Percentiles rank a stretch among this genome's conserved stretches.
These are phyloP conservation scores for Populus hybrid DNA, from an alignment of 441 rosid genomes.

Conservation along the genomic window DNA sequence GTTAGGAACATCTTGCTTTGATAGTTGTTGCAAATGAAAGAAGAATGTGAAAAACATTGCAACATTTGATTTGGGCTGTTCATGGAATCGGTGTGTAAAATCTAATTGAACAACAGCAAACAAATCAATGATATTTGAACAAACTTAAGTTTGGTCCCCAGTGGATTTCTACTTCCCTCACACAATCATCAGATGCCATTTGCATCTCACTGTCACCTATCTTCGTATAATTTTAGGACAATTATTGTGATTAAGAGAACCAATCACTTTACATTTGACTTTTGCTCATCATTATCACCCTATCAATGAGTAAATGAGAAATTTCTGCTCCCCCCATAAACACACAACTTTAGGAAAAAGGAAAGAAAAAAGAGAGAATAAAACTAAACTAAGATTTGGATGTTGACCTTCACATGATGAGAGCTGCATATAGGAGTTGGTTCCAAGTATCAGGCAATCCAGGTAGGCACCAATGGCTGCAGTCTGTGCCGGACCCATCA, in stretches of 20 bases:
- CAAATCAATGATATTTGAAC: slow-evolving; percentile 2
- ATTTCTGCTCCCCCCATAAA: slow-evolving; percentile 7
- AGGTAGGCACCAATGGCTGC: slow-evolving; percentile 96
- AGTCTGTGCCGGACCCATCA: slow-evolving; percentile 49
- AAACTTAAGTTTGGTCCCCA: slow-evolving; percentile 7
- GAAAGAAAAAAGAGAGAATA: background rate
- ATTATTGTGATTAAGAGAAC: slow-evolving; percentile 10
- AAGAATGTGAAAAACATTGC: background rate
- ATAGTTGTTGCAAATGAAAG: background rate
- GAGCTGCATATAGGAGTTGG: slow-evolving; percentile 75
- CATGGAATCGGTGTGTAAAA: background rate
- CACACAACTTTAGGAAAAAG: slow-evolving; percentile 17
- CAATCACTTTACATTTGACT: slow-evolving; percentile 40
- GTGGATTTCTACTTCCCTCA: background rate
- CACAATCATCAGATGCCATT: background rate
- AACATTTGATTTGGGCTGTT: background rate
- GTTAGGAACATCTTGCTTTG: background rate
- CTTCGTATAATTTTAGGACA: background rate
- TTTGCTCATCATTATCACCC: slow-evolving; percentile 18
- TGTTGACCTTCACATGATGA: slow-evolving; percentile 46
- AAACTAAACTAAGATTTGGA: slow-evolving; percentile 6
- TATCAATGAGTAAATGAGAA: slow-evolving; percentile 15
- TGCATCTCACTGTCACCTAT: background rate
- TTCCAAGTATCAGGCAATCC: slow-evolving; percentile 99
- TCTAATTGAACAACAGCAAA: slow-evolving; percentile 2